A percentile compares a stretch with the other conserved stretches of the same genome.
Evolutionary conservation across 116 monocot genomes (phyloP).

Genomic region (Iris pallida): DNA sequence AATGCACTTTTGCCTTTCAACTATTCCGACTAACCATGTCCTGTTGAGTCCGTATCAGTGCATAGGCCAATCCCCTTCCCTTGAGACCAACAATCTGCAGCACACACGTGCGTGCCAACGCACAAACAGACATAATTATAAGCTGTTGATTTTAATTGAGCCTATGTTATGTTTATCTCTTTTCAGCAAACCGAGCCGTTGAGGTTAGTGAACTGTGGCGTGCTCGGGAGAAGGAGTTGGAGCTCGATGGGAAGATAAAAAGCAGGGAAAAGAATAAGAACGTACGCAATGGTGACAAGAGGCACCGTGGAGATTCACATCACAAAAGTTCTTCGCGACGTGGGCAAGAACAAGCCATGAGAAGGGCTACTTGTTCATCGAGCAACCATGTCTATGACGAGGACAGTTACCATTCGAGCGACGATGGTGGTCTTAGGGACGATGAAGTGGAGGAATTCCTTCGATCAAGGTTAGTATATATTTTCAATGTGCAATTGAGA

Average conservation of each 20-base stretch:
- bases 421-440: constrained; percentile 53
- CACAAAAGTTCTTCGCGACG: constrained; percentile 13
- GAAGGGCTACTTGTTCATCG: constrained; percentile 19
- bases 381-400: constrained; percentile 14
- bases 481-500: too few relatives aligned
- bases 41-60: too few relatives aligned
- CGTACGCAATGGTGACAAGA: constrained; percentile 7
- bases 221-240: constrained; percentile 77
- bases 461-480: constrained; percentile 57
- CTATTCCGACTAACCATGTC: too few relatives aligned
- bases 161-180: not conserved
- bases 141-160: too few relatives aligned
- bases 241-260: constrained; percentile 50
- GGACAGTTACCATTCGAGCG: constrained; percentile 19
- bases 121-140: too few relatives aligned
- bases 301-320: constrained; percentile 9
- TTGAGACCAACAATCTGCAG: too few relatives aligned
- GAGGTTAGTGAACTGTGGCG: constrained; percentile 92
- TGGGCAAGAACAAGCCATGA: constrained; percentile 7
- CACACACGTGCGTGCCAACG: too few relatives aligned
- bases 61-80: too few relatives aligned
- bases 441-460: constrained; percentile 83
- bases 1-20: too few relatives aligned
- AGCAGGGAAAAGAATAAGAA: constrained; percentile 14
- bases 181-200: constrained; percentile 73